A percentile compares a stretch with the other conserved stretches of the same genome.
Evolutionary conservation across 306 rosid genomes (phyloP).

Genomic region (Betula pendula): DNA sequence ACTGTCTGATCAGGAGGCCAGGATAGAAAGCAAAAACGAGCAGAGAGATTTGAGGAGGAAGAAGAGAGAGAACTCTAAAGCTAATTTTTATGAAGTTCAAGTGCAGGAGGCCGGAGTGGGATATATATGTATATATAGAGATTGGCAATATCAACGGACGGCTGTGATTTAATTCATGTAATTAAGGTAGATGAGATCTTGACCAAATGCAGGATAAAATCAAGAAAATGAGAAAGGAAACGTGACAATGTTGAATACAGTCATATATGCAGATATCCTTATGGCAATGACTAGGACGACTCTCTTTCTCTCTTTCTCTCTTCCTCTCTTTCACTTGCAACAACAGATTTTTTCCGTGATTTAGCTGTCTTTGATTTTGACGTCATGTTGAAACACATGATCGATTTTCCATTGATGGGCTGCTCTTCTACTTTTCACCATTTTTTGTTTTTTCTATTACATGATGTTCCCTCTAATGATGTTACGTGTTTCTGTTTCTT

Average conservation of each 20-base stretch:
- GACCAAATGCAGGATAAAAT: slow-evolving; percentile 20
- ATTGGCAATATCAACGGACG: slow-evolving; percentile 16
- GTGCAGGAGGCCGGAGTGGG: not conserved
- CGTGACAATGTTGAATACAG: slow-evolving; percentile 50
- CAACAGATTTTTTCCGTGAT: not conserved
- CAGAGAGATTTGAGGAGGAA: slow-evolving; percentile 5
- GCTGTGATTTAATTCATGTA: slow-evolving; percentile 30
- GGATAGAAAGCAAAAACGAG: no score
- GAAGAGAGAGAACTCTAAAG: not conserved
- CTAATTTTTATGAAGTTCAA: no score
- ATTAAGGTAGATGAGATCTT: no score
- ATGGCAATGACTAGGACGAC: not conserved
- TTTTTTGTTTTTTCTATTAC: not conserved
- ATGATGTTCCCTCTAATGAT: no score
- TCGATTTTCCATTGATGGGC: not conserved
- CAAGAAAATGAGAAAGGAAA: slow-evolving; percentile 15
- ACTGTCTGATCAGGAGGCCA: no score
- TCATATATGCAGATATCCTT: not conserved
- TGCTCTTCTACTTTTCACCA: not conserved
- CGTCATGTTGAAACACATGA: slow-evolving; percentile 21
- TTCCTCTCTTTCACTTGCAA: not conserved
- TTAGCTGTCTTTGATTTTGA: slow-evolving; percentile 38
- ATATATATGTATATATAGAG: slow-evolving; percentile 30
- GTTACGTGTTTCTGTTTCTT: not conserved
- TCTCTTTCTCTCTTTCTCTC: not conserved